Base-by-base conservation (phyloP, 2,329 filamentous ascomycete species). In the Colletotrichum scovillei region DNA sequence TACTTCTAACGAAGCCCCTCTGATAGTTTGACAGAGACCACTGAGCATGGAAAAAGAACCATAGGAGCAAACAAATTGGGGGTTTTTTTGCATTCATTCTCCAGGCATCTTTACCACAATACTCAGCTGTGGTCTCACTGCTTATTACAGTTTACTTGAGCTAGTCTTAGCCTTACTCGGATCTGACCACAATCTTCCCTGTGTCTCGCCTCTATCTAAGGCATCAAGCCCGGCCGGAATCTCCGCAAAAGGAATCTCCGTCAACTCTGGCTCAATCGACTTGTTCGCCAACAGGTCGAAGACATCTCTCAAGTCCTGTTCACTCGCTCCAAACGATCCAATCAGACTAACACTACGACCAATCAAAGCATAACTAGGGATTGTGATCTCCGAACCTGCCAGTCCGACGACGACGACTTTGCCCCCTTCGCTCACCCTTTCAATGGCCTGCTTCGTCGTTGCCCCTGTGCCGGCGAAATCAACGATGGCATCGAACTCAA, bases 341-440 rank as follows among this genome's bases (percentile, higher is more conserved):
- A 52, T n/a, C 42, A 72, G 6, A 7, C 16, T 57, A 7, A 72
- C 46, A 26, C 30, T 63, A 8, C 49, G 42, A 19, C 19, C 16
- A 30, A 59, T 11, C 65, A 52, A 32, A 16, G 26, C 38, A 11
- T 14, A 11, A 24, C 55, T 67, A 24, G 55, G 26, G 28, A 67
- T 52, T 3, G 32, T 55, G 14, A 67, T 14, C 11, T 60, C 24
- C 4, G 16, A 30, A 24, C 22, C 28, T 8, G 24, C 35, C n/a
- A 56, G 52, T 14, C 70, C 70, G 4, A 73, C 64, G 6, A 63
- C 24, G 3, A 73, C 66, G 7, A 73, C 65, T n/a, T 62, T 69
- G 49, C 70, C 70, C 22, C 66, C 70, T 30, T 28, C 11, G 14
- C 55, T 63, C 4, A 73, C 65, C 9, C 19, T 28, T 9, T 58